Evolutionary conservation across 73 alveolate species (phyloP).

Genomic region (Uronychia setigera): DNA sequence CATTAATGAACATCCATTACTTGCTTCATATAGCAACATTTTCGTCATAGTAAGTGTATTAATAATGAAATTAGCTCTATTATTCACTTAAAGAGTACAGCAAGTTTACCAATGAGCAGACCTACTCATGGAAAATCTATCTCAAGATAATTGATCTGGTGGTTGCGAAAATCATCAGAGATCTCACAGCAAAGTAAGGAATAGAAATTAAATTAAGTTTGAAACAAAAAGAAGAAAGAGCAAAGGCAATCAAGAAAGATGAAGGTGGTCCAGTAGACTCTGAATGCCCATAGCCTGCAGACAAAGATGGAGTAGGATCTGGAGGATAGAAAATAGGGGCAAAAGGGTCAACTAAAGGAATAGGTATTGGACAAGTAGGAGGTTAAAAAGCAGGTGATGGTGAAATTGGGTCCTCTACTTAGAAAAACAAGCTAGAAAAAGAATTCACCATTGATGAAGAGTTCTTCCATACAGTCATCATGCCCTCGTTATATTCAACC

Average conservation of each 20-base stretch:
- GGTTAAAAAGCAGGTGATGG: conserved; percentile 2
- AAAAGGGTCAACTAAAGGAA: too few relatives aligned
- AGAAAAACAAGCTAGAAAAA: conserved; percentile 27
- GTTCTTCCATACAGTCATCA: conserved; percentile 54
- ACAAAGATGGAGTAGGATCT: conserved; percentile 20
- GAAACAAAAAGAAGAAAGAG: conserved; percentile 38
- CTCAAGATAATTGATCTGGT: conserved; percentile 61
- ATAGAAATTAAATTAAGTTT: not conserved
- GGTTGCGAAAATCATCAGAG: conserved; percentile 67
- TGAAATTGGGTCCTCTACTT: not conserved
- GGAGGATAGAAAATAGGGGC: too few relatives aligned
- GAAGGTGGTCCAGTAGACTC: not conserved
- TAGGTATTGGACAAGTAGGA: too few relatives aligned
- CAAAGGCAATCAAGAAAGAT: conserved; percentile 12
- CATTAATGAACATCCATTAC: conserved; percentile 59
- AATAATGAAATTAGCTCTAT: conserved; percentile 23
- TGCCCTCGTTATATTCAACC: conserved; percentile 38
- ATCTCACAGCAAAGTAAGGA: conserved; percentile 53
- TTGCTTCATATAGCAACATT: conserved; percentile 50
- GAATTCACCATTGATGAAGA: conserved; percentile 59
- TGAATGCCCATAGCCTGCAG: too few relatives aligned
- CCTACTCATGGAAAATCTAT: conserved; percentile 66
- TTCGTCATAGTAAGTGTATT: conserved; percentile 30
- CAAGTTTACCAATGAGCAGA: conserved; percentile 55
- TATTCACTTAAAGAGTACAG: conserved; percentile 47